Evolutionary conservation across 345 rosid species (phyloP).

Genomic region (Lepidium africanum): DNA sequence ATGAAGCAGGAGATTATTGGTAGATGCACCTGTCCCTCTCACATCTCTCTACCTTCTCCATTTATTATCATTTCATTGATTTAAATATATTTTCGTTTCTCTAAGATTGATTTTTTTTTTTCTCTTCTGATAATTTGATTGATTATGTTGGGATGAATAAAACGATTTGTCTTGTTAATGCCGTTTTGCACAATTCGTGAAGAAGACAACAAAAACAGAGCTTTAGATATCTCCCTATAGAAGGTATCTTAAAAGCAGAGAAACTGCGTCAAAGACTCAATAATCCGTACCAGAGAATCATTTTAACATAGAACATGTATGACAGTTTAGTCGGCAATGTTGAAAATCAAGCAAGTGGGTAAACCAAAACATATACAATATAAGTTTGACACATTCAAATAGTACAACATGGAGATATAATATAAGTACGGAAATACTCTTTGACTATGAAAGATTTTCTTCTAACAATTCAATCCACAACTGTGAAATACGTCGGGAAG

Average conservation of each 20-base stretch:
- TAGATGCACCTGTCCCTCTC: conserved; percentile 28
- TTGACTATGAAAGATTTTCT: conserved; percentile 2
- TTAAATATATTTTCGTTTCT: neutral
- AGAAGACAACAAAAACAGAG: conserved; percentile 1
- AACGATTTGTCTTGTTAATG: neutral
- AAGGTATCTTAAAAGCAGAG: neutral
- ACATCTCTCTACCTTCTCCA: conserved; percentile 25
- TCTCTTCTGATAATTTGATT: neutral
- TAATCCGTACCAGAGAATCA: neutral
- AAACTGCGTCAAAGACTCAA: neutral
- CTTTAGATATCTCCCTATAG: neutral
- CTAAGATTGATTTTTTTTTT: neutral
- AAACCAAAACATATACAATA: neutral
- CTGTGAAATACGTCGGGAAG: neutral
- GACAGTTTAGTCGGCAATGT: conserved; percentile 6
- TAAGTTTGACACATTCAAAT: conserved; percentile 9
- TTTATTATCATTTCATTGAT: neutral
- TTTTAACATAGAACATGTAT: neutral
- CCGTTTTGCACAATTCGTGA: neutral
- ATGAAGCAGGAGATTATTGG: conserved; percentile 1
- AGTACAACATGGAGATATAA: neutral
- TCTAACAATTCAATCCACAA: neutral
- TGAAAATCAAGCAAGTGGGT: neutral
- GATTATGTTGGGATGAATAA: conserved; percentile 6
- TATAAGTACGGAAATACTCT: neutral